A percentile compares a stretch with the other conserved stretches of the same genome.
These are phyloP conservation scores for Aspergillus fumigatiaffinis DNA, from an alignment of 2,329 filamentous ascomycete genomes.

Conservation along the genomic window DNA sequence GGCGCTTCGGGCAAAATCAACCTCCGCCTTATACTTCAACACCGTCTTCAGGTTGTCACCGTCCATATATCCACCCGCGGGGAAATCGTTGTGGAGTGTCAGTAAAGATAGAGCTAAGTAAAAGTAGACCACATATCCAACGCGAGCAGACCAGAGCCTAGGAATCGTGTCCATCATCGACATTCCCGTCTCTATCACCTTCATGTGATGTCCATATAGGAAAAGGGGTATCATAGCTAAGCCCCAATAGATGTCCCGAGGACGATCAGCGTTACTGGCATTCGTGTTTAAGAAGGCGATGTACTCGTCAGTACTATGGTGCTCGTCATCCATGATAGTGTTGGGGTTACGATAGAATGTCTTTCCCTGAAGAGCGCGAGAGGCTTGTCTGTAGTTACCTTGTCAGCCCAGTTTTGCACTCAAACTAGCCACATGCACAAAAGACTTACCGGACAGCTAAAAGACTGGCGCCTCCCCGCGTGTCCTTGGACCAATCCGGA, in stretches of 20 bases:
- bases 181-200: constrained; percentile 41
- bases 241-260: constrained; percentile 54
- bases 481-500: constrained; percentile 53
- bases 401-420: constrained; percentile 2
- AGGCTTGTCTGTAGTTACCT: constrained; percentile 43
- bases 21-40: constrained; percentile 46
- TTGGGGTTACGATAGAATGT: constrained; percentile 47
- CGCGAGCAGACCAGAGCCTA: constrained; percentile 45
- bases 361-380: constrained; percentile 59
- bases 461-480: constrained; percentile 57
- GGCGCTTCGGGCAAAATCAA: constrained; percentile 50
- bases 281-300: constrained; percentile 44
- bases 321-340: constrained; percentile 51
- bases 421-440: background rate
- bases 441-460: constrained; percentile 42
- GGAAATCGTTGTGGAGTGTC: constrained; percentile 42
- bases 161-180: constrained; percentile 39
- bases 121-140: constrained; percentile 42
- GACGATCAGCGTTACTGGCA: constrained; percentile 48
- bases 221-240: constrained; percentile 46
- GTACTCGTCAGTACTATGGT: constrained; percentile 52
- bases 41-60: constrained; percentile 46
- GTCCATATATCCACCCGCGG: constrained; percentile 40
- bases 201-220: constrained; percentile 44
- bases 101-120: constrained; percentile 44